Conservation (phyloP, 2,329 filamentous ascomycete species). For the Domatiomyces catenatus region DNA sequence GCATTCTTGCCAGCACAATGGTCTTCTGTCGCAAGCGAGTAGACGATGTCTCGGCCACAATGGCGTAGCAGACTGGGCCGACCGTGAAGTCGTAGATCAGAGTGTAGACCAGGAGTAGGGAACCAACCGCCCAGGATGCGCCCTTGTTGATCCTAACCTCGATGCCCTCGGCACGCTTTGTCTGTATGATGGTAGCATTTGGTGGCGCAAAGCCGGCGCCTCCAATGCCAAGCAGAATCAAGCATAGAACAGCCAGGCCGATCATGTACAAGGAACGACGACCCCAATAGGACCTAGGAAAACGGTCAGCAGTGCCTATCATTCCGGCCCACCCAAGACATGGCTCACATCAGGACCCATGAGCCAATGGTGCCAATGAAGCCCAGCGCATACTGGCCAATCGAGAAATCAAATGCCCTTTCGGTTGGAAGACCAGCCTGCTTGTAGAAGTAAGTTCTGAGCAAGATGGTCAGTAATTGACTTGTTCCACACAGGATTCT, state of each 20-base stretch:
- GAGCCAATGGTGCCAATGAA: conserved; percentile 37
- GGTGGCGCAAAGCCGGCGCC: conserved; percentile 1
- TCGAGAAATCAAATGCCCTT: conserved; percentile 26
- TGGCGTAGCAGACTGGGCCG: conserved; percentile 38
- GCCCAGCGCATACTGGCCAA: conserved; percentile 50
- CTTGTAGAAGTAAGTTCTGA: conserved; percentile 39
- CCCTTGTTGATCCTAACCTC: neutral
- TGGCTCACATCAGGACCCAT: conserved; percentile 28
- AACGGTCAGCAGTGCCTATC: neutral
- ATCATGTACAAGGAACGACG: conserved; percentile 25
- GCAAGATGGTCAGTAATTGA: neutral
- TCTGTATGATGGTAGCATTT: conserved; percentile 14
- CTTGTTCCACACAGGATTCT: conserved; percentile 1
- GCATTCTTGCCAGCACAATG: conserved; percentile 36
- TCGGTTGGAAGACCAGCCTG: conserved; percentile 30
- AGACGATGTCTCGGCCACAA: conserved; percentile 40
- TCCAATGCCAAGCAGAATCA: conserved; percentile 19
- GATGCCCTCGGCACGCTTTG: conserved; percentile 1
- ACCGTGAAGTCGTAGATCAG: conserved; percentile 41
- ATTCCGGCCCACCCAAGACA: neutral
- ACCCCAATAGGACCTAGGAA: conserved; percentile 21
- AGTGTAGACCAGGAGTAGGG: conserved; percentile 38
- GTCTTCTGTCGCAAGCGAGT: conserved; percentile 41
- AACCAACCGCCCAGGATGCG: conserved; percentile 24
- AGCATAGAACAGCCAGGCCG: conserved; percentile 17